These are phyloP conservation scores for Acmispon strigosus DNA, from an alignment of 306 rosid genomes.

Conservation along the genomic window DNA sequence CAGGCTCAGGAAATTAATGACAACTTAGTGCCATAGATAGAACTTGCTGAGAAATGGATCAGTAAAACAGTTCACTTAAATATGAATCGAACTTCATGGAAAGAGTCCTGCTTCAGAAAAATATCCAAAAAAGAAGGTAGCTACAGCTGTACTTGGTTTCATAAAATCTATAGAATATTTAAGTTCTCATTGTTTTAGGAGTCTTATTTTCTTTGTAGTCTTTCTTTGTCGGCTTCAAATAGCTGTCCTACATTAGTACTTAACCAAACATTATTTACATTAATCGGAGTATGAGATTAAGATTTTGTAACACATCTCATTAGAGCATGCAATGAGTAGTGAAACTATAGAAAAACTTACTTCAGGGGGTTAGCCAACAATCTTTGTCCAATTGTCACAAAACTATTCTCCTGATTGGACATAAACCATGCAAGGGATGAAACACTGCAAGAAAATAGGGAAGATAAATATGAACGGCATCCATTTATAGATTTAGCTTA, in stretches of 20 bases:
- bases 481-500: background rate
- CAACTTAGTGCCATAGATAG: background rate
- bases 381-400: constrained; percentile 96
- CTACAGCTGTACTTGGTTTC: constrained; percentile 1
- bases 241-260: background rate
- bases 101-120: background rate
- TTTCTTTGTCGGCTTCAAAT: background rate
- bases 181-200: background rate
- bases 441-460: constrained; percentile 59
- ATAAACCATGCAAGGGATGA: constrained; percentile 98
- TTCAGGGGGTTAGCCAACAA: constrained; percentile 84
- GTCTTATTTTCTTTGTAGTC: background rate
- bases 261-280: constrained; percentile 10
- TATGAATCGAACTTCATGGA: background rate
- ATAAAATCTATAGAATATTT: background rate
- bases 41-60: background rate
- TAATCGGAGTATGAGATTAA: background rate
- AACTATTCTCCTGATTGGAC: constrained; percentile 93
- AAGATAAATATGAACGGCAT: background rate
- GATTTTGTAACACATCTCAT: background rate
- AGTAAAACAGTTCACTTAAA: background rate
- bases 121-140: background rate
- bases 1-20: background rate
- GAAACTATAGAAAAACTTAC: constrained; percentile 32
- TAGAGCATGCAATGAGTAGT: background rate